These are phyloP conservation scores for Fusarium avenaceum DNA, from an alignment of 2,329 filamentous ascomycete genomes.

Conservation along the genomic window DNA sequence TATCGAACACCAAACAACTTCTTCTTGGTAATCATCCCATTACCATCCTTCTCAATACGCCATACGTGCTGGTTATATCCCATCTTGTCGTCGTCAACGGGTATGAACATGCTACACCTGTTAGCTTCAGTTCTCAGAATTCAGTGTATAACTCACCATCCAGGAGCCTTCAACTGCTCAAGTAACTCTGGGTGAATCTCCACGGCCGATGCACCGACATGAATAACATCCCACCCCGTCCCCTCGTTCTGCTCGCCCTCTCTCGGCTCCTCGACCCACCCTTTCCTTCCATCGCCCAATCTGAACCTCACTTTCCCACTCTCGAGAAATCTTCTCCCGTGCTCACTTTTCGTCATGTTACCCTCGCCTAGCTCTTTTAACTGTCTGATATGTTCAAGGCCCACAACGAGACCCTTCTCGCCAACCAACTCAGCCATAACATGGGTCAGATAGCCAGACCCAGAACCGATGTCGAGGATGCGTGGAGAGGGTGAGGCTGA, in stretches of 20 bases:
- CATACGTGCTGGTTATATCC: conserved; percentile 75
- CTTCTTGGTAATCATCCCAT: conserved; percentile 72
- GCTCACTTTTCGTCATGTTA: conserved; percentile 75
- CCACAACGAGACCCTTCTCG: conserved; percentile 68
- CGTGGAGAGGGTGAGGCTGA: conserved; percentile 57
- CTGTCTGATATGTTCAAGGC: conserved; percentile 79
- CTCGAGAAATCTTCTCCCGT: conserved; percentile 71
- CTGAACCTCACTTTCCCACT: conserved; percentile 78
- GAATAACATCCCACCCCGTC: conserved; percentile 88
- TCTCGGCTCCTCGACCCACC: conserved; percentile 64
- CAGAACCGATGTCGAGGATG: conserved; percentile 80
- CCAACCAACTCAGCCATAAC: conserved; percentile 84
- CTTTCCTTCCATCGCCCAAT: conserved; percentile 79
- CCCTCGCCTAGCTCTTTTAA: conserved; percentile 72
- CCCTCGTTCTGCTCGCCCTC: conserved; percentile 63
- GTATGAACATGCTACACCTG: conserved; percentile 76
- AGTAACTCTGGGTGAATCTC: conserved; percentile 79
- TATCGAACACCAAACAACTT: conserved; percentile 80
- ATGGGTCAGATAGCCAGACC: conserved; percentile 88
- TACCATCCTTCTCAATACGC: conserved; percentile 77
- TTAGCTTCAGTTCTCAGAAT: conserved; percentile 20
- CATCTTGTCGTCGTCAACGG: conserved; percentile 70
- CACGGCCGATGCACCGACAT: conserved; percentile 89
- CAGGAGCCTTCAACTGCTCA: conserved; percentile 82
- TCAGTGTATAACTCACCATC: conserved; percentile 62